Evolutionary conservation across 306 rosid species (phyloP).

Genomic region (Prunus campanulata): DNA sequence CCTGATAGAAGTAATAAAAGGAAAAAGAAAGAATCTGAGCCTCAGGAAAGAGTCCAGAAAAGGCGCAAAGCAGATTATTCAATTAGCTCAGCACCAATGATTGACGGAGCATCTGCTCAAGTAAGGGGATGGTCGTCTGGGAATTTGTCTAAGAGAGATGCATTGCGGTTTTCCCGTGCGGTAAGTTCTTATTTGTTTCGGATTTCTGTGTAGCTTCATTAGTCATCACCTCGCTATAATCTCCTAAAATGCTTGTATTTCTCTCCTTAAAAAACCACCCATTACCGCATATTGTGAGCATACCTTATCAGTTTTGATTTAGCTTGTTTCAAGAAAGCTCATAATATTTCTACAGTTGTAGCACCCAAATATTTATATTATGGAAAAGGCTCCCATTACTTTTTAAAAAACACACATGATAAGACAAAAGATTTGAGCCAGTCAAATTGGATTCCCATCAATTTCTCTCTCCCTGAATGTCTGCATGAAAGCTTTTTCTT

Average conservation of each 20-base stretch:
- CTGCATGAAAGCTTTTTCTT: too few species aligned
- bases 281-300: not conserved
- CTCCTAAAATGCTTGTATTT: not conserved
- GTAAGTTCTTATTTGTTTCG: conserved; percentile 43
- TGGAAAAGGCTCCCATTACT: not conserved
- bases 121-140: conserved; percentile 93
- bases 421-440: too few species aligned
- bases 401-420: not conserved
- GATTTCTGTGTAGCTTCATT: not conserved
- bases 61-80: conserved; percentile 76
- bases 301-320: too few species aligned
- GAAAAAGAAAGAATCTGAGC: conserved; percentile 84
- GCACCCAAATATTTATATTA: not conserved
- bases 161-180: conserved; percentile 80
- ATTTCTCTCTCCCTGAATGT: not conserved
- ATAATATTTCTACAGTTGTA: not conserved
- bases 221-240: not conserved
- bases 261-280: not conserved
- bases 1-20: conserved; percentile 79
- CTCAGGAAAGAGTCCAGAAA: conserved; percentile 67
- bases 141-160: conserved; percentile 86
- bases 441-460: not conserved
- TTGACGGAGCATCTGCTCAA: conserved; percentile 90
- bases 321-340: not conserved
- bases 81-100: conserved; percentile 72